Conservation (phyloP, 164 flowering plant genomes). For the Cinnamomum chago region DNA sequence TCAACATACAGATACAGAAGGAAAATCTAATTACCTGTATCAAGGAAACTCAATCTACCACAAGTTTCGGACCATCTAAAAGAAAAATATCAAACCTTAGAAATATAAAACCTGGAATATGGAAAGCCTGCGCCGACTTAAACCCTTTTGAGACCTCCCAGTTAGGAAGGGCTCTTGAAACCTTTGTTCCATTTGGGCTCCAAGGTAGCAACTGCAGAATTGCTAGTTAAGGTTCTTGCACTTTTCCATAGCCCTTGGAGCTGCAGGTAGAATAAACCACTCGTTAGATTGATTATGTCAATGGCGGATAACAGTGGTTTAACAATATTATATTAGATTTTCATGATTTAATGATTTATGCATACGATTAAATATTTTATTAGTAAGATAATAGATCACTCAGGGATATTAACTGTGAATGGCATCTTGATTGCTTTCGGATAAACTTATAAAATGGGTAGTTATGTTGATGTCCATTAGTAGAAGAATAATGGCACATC, state of each 20-base stretch:
- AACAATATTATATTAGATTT: not conserved
- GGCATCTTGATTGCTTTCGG: not conserved
- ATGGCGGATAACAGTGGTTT: not conserved
- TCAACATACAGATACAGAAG: not conserved
- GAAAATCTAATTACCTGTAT: not conserved
- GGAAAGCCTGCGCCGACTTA: not conserved
- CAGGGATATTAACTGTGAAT: not conserved
- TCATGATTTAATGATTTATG: not conserved
- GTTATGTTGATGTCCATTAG: not conserved
- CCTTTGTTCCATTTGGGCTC: not conserved
- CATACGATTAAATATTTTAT: not conserved
- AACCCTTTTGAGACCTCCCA: not conserved
- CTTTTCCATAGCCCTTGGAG: constrained; percentile 84
- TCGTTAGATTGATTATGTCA: not conserved
- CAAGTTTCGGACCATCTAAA: constrained; percentile 1
- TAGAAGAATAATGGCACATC: not conserved
- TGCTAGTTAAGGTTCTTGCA: constrained; percentile 51
- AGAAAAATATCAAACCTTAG: not conserved
- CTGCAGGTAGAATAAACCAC: constrained; percentile 24
- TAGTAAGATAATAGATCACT: not conserved
- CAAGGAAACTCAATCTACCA: not conserved
- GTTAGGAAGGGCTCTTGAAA: not conserved
- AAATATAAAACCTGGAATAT: not conserved
- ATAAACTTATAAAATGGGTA: not conserved
- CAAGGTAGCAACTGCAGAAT: not conserved